Conservation (phyloP, 2,329 filamentous ascomycete species). For the Venturia effusa region DNA sequence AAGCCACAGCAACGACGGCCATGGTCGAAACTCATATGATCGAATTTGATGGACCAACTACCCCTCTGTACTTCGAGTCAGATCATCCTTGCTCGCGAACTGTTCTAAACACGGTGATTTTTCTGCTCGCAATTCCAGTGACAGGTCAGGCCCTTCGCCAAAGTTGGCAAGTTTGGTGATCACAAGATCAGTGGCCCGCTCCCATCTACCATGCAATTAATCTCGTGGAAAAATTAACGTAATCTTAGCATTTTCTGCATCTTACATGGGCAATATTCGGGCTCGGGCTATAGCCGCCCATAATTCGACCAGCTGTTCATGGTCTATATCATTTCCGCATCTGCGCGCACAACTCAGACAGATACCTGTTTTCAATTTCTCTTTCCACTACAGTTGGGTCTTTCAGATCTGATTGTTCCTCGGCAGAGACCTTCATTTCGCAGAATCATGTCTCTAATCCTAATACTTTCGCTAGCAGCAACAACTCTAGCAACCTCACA, state of each 20-base stretch:
- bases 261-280: background rate
- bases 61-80: background rate
- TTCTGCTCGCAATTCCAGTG: background rate
- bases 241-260: background rate
- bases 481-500: background rate
- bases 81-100: background rate
- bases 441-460: background rate
- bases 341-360: background rate
- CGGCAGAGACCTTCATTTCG: background rate
- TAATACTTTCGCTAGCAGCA: background rate
- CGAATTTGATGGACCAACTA: background rate
- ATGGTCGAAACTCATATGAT: background rate
- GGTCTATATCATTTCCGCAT: too few relatives aligned
- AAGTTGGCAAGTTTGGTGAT: background rate
- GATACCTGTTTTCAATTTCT: background rate
- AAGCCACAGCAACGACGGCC: background rate
- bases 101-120: background rate
- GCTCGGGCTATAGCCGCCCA: background rate
- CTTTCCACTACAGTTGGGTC: too few relatives aligned
- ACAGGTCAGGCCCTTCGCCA: background rate
- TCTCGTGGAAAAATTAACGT: background rate
- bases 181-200: background rate
- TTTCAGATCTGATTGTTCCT: too few relatives aligned
- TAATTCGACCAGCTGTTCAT: background rate
- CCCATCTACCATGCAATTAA: background rate